phyloP scores from a whole-genome alignment of 768 basidiomycete species.

The Strobilomyces dryophilus region DNA sequence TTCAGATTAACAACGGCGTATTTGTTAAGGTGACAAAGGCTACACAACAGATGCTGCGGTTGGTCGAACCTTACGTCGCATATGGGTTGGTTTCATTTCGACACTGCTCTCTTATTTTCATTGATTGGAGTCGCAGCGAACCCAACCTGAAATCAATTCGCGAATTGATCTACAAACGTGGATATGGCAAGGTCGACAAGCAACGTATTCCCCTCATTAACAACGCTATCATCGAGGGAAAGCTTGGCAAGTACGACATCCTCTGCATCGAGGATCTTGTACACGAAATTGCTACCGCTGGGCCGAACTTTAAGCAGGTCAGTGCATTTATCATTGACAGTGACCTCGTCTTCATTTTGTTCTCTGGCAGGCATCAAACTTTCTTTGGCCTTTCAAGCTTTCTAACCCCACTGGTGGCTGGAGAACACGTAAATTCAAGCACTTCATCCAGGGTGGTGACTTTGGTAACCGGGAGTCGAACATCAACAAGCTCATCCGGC shows the following conservation, averaged over 20 bases:
- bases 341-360: not conserved
- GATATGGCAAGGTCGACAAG: conserved; percentile 97
- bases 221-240: conserved; percentile 88
- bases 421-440: conserved; percentile 97
- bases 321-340: conserved; percentile 21
- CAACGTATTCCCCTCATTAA: conserved; percentile 94
- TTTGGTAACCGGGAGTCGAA: conserved; percentile 94
- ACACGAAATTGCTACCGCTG: conserved; percentile 91
- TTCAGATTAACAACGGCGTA: conserved; percentile 99
- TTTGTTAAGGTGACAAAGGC: conserved; percentile 97
- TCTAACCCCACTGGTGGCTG: conserved; percentile 99
- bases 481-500: conserved; percentile 96
- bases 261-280: conserved; percentile 96
- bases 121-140: conserved; percentile 50
- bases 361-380: conserved; percentile 69
- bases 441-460: conserved; percentile 94
- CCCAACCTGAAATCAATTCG: conserved; percentile 96
- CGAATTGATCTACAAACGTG: conserved; percentile 98
- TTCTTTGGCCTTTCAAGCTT: conserved; percentile 99
- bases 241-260: conserved; percentile 91
- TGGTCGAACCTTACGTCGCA: conserved; percentile 95
- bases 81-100: conserved; percentile 66
- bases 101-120: not conserved
- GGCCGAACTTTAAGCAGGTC: conserved; percentile 99
- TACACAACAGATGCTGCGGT: conserved; percentile 95